Evolutionary conservation across 2,329 filamentous ascomycete genomes (phyloP), one percentile per base, ranked within the genome.

Genomic region (Pyrenophora graminea): DNA sequence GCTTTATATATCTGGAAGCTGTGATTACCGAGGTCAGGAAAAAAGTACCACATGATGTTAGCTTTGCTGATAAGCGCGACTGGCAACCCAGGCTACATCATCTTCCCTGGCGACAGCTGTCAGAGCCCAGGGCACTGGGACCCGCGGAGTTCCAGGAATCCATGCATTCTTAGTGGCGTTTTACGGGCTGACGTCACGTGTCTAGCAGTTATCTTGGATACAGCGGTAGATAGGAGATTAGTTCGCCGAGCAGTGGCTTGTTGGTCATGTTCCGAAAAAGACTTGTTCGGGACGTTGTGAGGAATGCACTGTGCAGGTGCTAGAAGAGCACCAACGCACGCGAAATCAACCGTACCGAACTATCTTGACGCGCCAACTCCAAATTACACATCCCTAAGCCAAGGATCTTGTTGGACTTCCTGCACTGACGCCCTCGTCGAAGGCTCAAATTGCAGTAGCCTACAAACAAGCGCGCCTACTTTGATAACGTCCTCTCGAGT

Each of bases 401-500:
- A 65, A 56, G 56, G 8, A 48, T 63, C 57, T 23, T 60, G 48
- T n/a, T 65, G 21, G 30, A 64, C 38, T 3, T 39, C 55, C 17
- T 44, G 25, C 18, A 52, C 60, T 42, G 58, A 53, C 25, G 54
- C 55, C 53, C 62, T 62, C 0, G 41, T 36, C 0, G 55, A 59
- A 48, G 61, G 58, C 48, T 63, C 61, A 17, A 66, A 45, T 21
- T 54, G 52, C 27, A 67, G 25, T 40, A 64, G 38, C 6, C 48
- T 63, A 21, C 48, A 3, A 45, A 64, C 31, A 30, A 66, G 48
- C 34, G 15, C 45, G 30, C 59, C 58, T 2, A 66, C 42, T 23
- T 25, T 23, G 4, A 58, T 3, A 9, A 67, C 56, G n/a, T 66
- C 64, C 36, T 59, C 54, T 27, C 45, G 51, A 3, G 23, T 59